Conservation (phyloP, 257 asterid species). For the Petunia secreta region DNA sequence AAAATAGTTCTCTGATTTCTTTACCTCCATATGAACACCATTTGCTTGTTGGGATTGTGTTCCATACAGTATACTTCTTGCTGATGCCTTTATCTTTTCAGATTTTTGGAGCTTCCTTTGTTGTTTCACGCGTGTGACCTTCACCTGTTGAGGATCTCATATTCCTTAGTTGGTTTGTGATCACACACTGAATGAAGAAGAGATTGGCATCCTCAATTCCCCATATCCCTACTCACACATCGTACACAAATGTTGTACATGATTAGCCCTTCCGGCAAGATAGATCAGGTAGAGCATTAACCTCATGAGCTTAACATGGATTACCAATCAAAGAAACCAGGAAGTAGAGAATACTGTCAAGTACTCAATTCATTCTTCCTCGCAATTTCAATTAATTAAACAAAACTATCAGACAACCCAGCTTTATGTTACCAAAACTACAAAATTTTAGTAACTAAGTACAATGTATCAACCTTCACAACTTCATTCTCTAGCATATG, state of each 20-base stretch:
- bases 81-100: not conserved
- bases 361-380: not conserved
- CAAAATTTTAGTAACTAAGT: not conserved
- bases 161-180: not conserved
- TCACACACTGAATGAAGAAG: not conserved
- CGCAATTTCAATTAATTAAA: not conserved
- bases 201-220: not conserved
- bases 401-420: not conserved
- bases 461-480: not conserved
- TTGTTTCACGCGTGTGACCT: not conserved
- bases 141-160: constrained; percentile 1
- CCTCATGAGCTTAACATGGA: not conserved
- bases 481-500: not conserved
- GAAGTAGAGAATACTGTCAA: not conserved
- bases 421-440: not conserved
- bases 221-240: not conserved
- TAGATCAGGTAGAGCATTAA: constrained; percentile 22
- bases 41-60: not conserved
- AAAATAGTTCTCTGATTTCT: not conserved
- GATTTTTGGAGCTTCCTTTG: not conserved
- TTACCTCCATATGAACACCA: not conserved
- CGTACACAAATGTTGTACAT: not conserved
- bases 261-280: not conserved
- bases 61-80: not conserved
- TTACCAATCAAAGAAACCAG: not conserved